Percentiles rank a stretch among this genome's conserved stretches.
Evolutionary conservation across 768 basidiomycete species (phyloP).

Genomic region (Russula abietina): DNA sequence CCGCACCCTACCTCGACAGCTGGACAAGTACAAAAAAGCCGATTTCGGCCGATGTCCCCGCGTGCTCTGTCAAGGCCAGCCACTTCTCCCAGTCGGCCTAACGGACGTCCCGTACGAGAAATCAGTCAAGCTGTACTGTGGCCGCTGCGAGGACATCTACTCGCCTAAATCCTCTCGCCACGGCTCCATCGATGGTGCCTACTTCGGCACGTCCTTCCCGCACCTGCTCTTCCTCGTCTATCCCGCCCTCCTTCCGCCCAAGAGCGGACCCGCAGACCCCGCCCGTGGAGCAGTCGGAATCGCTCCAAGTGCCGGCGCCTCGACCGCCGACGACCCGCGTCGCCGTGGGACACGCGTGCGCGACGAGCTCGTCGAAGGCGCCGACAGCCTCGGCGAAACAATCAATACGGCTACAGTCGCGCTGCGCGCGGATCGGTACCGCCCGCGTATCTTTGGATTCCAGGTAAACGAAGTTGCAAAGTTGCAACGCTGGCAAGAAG

Average conservation of each 20-base stretch:
- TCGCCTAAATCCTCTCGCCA: constrained; percentile 96
- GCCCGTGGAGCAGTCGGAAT: constrained; percentile 28
- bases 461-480: constrained; percentile 91
- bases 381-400: constrained; percentile 53
- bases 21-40: constrained; percentile 97
- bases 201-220: constrained; percentile 97
- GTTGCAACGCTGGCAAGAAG: constrained; percentile 94
- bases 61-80: constrained; percentile 90
- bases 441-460: constrained; percentile 95
- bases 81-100: constrained; percentile 93
- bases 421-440: constrained; percentile 84
- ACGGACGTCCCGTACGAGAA: constrained; percentile 98
- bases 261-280: constrained; percentile 49
- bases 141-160: constrained; percentile 97
- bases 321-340: constrained; percentile 31
- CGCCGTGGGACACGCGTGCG: constrained; percentile 27
- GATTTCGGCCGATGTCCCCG: constrained; percentile 99
- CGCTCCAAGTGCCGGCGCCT: constrained; percentile 26
- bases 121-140: constrained; percentile 97
- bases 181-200: constrained; percentile 96
- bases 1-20: constrained; percentile 35
- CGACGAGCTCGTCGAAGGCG: constrained; percentile 46
- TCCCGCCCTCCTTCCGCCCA: constrained; percentile 84
- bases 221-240: constrained; percentile 97
- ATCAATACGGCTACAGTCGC: constrained; percentile 79